Percentiles rank a stretch among this genome's conserved stretches.
These are phyloP conservation scores for Heliocybe sulcata DNA, from an alignment of 1,284 basidiomycete genomes.

Conservation along the genomic window DNA sequence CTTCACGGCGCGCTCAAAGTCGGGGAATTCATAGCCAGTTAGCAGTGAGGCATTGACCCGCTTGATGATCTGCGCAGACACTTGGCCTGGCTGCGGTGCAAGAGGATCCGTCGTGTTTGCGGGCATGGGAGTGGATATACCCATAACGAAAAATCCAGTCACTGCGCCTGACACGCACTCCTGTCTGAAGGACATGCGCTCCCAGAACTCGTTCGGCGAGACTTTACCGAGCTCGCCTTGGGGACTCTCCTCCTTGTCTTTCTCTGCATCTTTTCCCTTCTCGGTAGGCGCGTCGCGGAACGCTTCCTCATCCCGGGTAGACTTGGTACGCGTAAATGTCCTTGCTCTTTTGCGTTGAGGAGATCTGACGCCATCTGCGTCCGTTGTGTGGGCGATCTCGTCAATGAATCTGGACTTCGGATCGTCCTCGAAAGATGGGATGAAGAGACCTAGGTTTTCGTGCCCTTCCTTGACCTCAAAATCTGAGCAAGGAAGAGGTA, in stretches of 20 bases:
- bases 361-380: conserved; percentile 51
- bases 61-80: conserved; percentile 56
- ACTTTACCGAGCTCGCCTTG: conserved; percentile 49
- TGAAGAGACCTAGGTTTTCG: conserved; percentile 61
- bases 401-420: conserved; percentile 90
- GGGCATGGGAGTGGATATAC: conserved; percentile 26
- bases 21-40: conserved; percentile 75
- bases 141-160: conserved; percentile 83
- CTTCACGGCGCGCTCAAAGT: conserved; percentile 50
- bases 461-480: conserved; percentile 14
- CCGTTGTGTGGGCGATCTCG: conserved; percentile 71
- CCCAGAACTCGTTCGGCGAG: conserved; percentile 70
- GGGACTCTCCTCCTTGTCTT: conserved; percentile 20
- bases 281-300: conserved; percentile 15
- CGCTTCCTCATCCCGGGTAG: conserved; percentile 12
- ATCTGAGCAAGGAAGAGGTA: conserved; percentile 45
- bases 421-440: conserved; percentile 89
- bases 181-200: conserved; percentile 86
- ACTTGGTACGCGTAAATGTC: conserved; percentile 13
- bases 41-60: conserved; percentile 63
- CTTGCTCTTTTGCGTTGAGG: conserved; percentile 50
- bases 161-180: conserved; percentile 83
- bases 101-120: conserved; percentile 25
- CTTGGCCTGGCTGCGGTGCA: conserved; percentile 49
- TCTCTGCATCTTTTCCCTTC: conserved; percentile 26